phyloP scores from a whole-genome alignment of 2,329 filamentous ascomycete species.

The Cladosporium sphaerospermum region DNA sequence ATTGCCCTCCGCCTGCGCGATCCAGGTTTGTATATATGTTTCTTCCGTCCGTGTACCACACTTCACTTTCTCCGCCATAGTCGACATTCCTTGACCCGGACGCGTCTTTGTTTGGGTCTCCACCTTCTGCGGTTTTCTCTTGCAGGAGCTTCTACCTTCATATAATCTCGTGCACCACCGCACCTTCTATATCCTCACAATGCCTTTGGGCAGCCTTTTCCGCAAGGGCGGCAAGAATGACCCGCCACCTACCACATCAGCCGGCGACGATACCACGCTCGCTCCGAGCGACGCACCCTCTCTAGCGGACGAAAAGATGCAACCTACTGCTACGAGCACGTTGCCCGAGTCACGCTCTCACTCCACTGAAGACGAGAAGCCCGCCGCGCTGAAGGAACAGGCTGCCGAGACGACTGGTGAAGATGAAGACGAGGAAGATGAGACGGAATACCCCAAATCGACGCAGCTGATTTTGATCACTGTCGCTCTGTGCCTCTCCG shows the following conservation, averaged over 20 bases:
- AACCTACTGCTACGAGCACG: neutral
- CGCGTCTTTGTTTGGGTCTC: too few relatives aligned
- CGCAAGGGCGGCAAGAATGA: constrained; percentile 4
- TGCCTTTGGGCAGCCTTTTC: constrained; percentile 8
- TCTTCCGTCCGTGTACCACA: too few relatives aligned
- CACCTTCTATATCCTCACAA: neutral
- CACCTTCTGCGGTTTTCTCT: too few relatives aligned
- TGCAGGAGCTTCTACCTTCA: too few relatives aligned
- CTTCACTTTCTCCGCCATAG: too few relatives aligned
- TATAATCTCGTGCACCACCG: too few relatives aligned
- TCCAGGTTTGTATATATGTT: too few relatives aligned
- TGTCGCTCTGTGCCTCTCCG: constrained; percentile 31
- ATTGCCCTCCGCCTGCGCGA: too few relatives aligned
- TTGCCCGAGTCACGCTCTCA: constrained; percentile 1
- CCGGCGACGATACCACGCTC: constrained; percentile 12
- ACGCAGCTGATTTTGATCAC: constrained; percentile 31
- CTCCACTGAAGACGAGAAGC: neutral
- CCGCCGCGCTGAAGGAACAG: neutral
- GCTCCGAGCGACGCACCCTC: constrained; percentile 6
- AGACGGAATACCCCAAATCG: constrained; percentile 30
- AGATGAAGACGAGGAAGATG: constrained; percentile 20
- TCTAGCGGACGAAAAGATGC: constrained; percentile 9
- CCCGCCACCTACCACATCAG: constrained; percentile 3
- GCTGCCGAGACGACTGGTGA: constrained; percentile 13
- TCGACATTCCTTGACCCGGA: too few relatives aligned